Base-by-base conservation (phyloP, 192 early-diverging fungal species). In the Backusella macrospora region DNA sequence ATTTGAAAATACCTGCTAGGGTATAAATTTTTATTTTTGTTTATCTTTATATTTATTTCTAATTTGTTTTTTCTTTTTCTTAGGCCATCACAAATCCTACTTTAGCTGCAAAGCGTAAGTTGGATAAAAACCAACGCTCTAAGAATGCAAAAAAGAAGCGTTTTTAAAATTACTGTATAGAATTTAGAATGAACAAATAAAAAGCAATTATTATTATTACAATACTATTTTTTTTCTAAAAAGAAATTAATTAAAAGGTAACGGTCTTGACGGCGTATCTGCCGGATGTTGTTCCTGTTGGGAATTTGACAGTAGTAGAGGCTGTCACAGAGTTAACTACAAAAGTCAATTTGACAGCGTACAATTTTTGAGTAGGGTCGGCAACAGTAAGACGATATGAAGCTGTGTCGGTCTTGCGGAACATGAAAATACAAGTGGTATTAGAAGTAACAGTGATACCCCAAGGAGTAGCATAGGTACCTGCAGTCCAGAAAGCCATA, bases 81-180 rank as follows among this genome's bases (percentile, higher is more conserved):
- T 68, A 45, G 45, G 73, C 73, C n/a, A 45, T 73, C 34, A 44
- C 64, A 5, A 73, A 76, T 49, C 74, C 74, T 18, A 39, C 49
- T 6, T 62, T 76, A 8, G 69, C 74, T 47, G 75, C 75, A 34
- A 76, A 76, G 3, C 75, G 75, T 26, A 76, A 76, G 23, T 45
- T 76, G 10, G 55, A 55, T 8, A 40, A 65, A 21, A 48, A 63
- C 10, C 55, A 63, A 23, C 39, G 59, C n/a, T 64, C 55, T 10
- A 63, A 45, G 39, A 29, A 62, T 13, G 23, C 38, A 21, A 72
- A 72, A 44, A 59, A 62, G 37, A 64, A 45, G 29, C 71, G 71
- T 16, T n/a, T 44, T 62, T 68, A 68, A 68, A 68, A 46, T 16
- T 9, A 16, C 16, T 65, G 38, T 65, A 65, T 65, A 65, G 29